Evolutionary conservation across 179 eudicot genomes (phyloP).

Genomic region (Nepenthes alata): DNA sequence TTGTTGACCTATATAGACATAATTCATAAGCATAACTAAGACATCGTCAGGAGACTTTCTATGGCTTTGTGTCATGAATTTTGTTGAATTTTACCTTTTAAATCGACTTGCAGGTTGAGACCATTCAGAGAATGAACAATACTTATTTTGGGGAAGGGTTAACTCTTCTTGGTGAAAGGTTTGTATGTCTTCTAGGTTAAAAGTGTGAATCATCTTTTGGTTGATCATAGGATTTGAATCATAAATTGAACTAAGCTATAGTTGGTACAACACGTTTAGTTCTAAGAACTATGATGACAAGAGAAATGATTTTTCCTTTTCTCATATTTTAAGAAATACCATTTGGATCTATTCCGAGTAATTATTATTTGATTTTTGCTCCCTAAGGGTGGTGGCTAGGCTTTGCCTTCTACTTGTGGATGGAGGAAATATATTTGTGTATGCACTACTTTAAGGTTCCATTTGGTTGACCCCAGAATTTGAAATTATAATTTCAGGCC

Average conservation of each 20-base stretch:
- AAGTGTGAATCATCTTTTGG: background rate
- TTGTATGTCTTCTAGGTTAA: slow-evolving; percentile 4
- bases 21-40: background rate
- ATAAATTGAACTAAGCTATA: background rate
- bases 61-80: slow-evolving; percentile 5
- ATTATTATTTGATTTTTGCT: too few species aligned
- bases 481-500: too few species aligned
- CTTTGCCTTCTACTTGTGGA: too few species aligned
- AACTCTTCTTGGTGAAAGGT: slow-evolving; percentile 80
- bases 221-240: background rate
- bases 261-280: too few species aligned
- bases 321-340: too few species aligned
- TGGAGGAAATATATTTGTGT: too few species aligned
- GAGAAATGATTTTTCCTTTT: too few species aligned
- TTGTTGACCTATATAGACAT: background rate
- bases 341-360: too few species aligned
- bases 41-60: background rate
- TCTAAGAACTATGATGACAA: too few species aligned
- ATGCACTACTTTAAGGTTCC: too few species aligned
- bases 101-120: slow-evolving; percentile 44
- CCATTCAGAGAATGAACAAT: slow-evolving; percentile 44
- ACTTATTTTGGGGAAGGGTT: slow-evolving; percentile 83
- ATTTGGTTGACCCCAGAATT: too few species aligned
- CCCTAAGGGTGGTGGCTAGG: too few species aligned
- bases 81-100: slow-evolving; percentile 3